These are phyloP conservation scores for Fusarium dimerum DNA, from an alignment of 2,329 filamentous ascomycete species.

Conservation along the genomic window DNA sequence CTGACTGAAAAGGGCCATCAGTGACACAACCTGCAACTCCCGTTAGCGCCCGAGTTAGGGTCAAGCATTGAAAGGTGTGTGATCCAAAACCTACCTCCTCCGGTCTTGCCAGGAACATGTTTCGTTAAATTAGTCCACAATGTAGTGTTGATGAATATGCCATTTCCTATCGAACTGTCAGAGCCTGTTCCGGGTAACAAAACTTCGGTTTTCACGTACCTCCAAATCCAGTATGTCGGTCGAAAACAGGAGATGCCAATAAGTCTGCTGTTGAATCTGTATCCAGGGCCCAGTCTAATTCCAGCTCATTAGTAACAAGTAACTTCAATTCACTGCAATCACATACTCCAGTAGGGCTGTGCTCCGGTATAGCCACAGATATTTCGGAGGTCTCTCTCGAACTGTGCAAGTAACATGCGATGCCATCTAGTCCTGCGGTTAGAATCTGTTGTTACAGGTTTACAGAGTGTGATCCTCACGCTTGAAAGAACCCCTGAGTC, in stretches of 20 bases:
- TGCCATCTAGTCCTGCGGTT: constrained; percentile 14
- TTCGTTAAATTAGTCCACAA: constrained; percentile 15
- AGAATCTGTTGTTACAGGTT: background rate
- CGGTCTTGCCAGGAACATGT: constrained; percentile 15
- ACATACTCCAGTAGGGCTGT: constrained; percentile 23
- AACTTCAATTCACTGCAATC: too few species aligned
- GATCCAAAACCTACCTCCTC: constrained; percentile 4
- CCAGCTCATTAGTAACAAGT: background rate
- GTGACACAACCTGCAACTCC: constrained; percentile 15
- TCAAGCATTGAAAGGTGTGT: too few species aligned
- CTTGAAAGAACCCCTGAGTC: constrained; percentile 13
- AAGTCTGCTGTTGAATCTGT: constrained; percentile 9
- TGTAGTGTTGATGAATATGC: constrained; percentile 10
- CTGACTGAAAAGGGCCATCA: constrained; percentile 23
- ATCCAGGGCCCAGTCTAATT: constrained; percentile 16
- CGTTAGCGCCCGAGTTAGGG: background rate
- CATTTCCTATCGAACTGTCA: constrained; percentile 5
- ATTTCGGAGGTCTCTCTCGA: constrained; percentile 20
- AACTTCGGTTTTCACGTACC: constrained; percentile 6
- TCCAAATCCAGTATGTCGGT: constrained; percentile 34
- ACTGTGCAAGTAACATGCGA: constrained; percentile 15
- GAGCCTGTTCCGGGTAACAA: background rate
- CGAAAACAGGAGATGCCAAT: constrained; percentile 31
- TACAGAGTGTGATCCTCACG: constrained; percentile 1
- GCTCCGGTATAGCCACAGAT: constrained; percentile 22